A percentile compares a stretch with the other conserved stretches of the same genome.
These are phyloP conservation scores for Oryza nivara DNA, from an alignment of 176 grass and related monocot genomes.

Conservation along the genomic window DNA sequence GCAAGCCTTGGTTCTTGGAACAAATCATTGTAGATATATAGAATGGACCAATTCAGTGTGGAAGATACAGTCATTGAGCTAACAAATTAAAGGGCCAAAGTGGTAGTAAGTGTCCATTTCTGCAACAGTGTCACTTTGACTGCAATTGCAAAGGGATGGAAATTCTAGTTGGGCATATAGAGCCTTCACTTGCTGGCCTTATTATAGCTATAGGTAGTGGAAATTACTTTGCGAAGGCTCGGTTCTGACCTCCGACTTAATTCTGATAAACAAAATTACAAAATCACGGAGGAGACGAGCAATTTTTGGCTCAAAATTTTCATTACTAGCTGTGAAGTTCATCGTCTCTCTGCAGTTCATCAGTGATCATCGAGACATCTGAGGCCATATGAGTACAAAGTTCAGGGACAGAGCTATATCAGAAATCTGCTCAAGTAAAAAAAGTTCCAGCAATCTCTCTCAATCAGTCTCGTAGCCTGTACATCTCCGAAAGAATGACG, in stretches of 20 bases:
- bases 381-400: background rate
- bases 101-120: background rate
- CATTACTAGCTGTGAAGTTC: background rate
- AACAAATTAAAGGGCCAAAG: too few relatives aligned
- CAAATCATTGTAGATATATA: background rate
- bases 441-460: background rate
- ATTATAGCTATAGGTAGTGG: background rate
- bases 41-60: conserved; percentile 19
- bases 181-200: conserved; percentile 30
- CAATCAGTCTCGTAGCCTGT: background rate
- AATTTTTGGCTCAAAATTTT: background rate
- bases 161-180: conserved; percentile 33
- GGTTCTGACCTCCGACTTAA: background rate
- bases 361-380: background rate
- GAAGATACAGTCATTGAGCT: background rate
- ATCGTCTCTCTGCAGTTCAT: background rate
- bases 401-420: background rate
- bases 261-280: background rate
- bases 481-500: conserved; percentile 44
- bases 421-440: background rate
- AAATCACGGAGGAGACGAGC: background rate
- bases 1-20: background rate
- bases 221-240: background rate
- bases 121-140: conserved; percentile 21
- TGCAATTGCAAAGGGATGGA: conserved; percentile 11